Conservation (phyloP, 371 early-diverging fungal genomes). For the Dichotomocladium elegans region DNA sequence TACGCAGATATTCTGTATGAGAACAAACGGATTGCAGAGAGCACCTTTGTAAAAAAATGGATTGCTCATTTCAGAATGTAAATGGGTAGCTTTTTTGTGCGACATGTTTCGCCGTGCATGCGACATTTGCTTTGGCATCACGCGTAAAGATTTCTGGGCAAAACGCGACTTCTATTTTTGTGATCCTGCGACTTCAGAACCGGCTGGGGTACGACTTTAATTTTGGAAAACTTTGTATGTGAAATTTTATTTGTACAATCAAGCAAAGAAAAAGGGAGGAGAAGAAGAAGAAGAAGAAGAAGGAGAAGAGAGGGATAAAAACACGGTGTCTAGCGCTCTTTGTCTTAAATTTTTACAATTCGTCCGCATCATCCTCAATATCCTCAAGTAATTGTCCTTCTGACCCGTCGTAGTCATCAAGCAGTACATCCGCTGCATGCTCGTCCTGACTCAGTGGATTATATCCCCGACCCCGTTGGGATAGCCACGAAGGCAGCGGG, state of each 20-base stretch:
- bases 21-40: no score
- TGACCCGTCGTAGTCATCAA: constrained; percentile 48
- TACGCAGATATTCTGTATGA: no score
- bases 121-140: no score
- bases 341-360: constrained; percentile 17
- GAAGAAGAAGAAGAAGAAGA: neutral
- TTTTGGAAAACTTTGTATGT: no score
- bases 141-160: no score
- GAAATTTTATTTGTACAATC: neutral
- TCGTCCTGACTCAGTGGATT: constrained; percentile 47
- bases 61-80: no score
- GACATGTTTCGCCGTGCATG: no score
- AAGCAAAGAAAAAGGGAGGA: neutral
- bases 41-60: no score
- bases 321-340: constrained; percentile 6
- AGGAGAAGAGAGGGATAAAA: constrained; percentile 7
- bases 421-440: constrained; percentile 33
- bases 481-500: constrained; percentile 24
- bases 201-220: no score
- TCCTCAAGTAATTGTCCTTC: constrained; percentile 39
- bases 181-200: no score
- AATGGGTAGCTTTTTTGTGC: no score
- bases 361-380: constrained; percentile 44
- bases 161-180: no score
- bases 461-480: constrained; percentile 20